phyloP scores from a whole-genome alignment of 192 early-diverging fungal species.

The Podila epicladia region DNA sequence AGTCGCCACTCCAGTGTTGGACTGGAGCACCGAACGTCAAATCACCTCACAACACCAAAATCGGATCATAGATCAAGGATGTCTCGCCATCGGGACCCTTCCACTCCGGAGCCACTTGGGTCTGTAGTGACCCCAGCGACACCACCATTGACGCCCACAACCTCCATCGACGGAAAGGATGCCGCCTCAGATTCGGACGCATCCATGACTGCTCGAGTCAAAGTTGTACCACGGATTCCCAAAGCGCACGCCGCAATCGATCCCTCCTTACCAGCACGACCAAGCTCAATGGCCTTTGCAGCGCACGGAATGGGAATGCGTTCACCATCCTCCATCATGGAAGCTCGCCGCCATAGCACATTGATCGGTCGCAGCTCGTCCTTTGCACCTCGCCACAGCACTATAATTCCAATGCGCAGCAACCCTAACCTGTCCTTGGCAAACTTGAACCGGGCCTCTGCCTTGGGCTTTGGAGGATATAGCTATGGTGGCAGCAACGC shows the following conservation, averaged over 20 bases:
- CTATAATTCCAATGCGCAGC: slow-evolving; percentile 32
- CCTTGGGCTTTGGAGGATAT: slow-evolving; percentile 14
- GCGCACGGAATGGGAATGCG: slow-evolving; percentile 37
- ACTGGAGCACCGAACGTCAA: not conserved
- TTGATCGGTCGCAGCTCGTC: slow-evolving; percentile 11
- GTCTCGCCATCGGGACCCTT: not conserved
- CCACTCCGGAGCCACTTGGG: not conserved
- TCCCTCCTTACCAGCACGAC: not conserved
- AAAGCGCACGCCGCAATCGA: not conserved
- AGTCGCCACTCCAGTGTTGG: not conserved
- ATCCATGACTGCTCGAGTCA: slow-evolving; percentile 13
- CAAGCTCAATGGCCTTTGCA: slow-evolving; percentile 28
- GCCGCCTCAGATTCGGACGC: slow-evolving; percentile 39
- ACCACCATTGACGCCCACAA: slow-evolving; percentile 41
- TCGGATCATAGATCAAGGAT: not conserved
- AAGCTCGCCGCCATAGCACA: slow-evolving; percentile 34
- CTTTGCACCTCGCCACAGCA: slow-evolving; percentile 41
- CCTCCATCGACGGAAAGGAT: slow-evolving; percentile 32
- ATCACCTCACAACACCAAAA: not conserved
- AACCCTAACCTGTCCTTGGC: slow-evolving; percentile 47
- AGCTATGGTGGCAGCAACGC: not conserved
- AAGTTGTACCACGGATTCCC: slow-evolving; percentile 9
- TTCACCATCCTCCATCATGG: slow-evolving; percentile 46
- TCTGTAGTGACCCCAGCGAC: slow-evolving; percentile 5
- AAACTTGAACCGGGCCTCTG: slow-evolving; percentile 26